Base-by-base conservation (phyloP, 345 rosid species). In the Melaleuca alternifolia region DNA sequence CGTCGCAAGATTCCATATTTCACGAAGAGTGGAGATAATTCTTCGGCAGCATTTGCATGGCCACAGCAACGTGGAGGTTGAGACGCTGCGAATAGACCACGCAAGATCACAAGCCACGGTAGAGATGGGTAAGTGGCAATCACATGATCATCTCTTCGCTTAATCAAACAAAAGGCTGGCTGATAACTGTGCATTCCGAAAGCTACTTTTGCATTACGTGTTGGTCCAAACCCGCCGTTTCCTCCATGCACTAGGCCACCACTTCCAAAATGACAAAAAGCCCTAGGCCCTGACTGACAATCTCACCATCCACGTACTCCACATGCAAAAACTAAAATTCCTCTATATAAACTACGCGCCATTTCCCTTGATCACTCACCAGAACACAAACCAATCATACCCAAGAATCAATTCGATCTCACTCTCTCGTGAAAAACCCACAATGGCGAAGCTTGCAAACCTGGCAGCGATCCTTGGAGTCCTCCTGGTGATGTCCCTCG, bases 401-500 rank as follows among this genome's bases (percentile, higher is more conserved):
- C 26, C 84, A 26, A 24, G 50, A 24, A 16, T 62, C 75, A 50
- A 62, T 23, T 18, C 23, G 41, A 50, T 33, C 6, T 28, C 50
- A 24, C 54, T 26, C n/a, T 1, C 37, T 1, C 18, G 41, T 24
- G 44, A 4, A 57, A 4, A 21, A 59, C 61, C 62, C 84, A 50
- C 79, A 14, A 90, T 91, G 90, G 89, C 86, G 10, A 91, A 90
- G 87, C 76, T 87, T 54, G 51, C 83, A 2, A 84, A 85, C 85
- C 30, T 87, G 23, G 90, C 90, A 6, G 84, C 87, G 14, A 83
- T 53, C 83, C 85, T 89, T 50, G 83, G 87, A 0, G 84, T 88
- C 77, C 59, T 89, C 13, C 85, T 90, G 86, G 85, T 91, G 84
- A 51, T 84, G 21, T 87, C 87, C 57, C 85, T 88, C 2, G 92